These are phyloP conservation scores for Gossypium laxum DNA, from an alignment of 441 rosid species.

Conservation along the genomic window DNA sequence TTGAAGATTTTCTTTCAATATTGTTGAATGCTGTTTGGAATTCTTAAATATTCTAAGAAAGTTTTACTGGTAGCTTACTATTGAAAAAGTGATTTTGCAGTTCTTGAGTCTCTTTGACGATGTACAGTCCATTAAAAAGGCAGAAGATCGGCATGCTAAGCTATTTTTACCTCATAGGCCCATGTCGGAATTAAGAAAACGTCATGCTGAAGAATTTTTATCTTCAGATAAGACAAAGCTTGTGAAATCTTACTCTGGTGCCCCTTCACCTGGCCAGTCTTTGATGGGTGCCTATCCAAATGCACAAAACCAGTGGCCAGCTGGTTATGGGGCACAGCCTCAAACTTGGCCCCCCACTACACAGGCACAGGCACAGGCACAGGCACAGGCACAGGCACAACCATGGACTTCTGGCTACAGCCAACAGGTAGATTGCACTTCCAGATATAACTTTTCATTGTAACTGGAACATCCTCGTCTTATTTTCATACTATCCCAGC, in stretches of 20 bases:
- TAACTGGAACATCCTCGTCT: neutral
- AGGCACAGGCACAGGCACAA: constrained; percentile 37
- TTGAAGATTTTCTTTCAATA: neutral
- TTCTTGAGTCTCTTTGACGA: constrained; percentile 77
- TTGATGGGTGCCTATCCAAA: constrained; percentile 58
- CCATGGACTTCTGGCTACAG: constrained; percentile 68
- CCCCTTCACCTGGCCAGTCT: constrained; percentile 49
- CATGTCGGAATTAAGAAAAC: constrained; percentile 61
- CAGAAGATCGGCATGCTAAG: constrained; percentile 73
- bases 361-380: no score
- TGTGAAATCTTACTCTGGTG: constrained; percentile 51
- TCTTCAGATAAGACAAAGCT: constrained; percentile 73
- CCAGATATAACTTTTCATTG: neutral
- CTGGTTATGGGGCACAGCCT: constrained; percentile 67
- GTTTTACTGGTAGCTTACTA: neutral
- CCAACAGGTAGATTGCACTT: constrained; percentile 45
- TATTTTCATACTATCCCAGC: neutral
- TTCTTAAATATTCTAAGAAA: no score
- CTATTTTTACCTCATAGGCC: constrained; percentile 59
- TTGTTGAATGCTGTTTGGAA: neutral
- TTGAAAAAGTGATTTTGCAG: constrained; percentile 36
- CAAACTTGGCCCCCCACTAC: constrained; percentile 77
- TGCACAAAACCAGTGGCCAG: constrained; percentile 67
- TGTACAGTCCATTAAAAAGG: constrained; percentile 48
- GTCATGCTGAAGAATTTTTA: constrained; percentile 71